These are phyloP conservation scores for Cardamine resedifolia DNA, from an alignment of 345 rosid species.

Conservation along the genomic window DNA sequence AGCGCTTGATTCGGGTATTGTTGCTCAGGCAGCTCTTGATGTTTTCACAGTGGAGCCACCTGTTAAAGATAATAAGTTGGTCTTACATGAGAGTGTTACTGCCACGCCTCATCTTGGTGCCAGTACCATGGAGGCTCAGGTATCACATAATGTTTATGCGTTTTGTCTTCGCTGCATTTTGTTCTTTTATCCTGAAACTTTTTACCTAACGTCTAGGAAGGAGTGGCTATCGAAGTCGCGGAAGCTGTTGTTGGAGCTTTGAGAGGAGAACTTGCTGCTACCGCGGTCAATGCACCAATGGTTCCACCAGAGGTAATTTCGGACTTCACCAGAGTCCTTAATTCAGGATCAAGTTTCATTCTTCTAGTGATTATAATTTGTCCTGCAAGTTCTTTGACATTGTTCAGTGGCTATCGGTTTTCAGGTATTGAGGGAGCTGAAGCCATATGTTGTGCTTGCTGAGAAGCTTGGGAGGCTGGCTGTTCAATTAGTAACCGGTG, in stretches of 20 bases:
- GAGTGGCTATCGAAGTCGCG: conserved; percentile 57
- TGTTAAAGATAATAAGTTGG: conserved; percentile 41
- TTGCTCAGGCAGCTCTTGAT: conserved; percentile 59
- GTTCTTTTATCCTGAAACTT: not conserved
- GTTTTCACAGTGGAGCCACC: conserved; percentile 55
- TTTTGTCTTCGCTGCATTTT: not conserved
- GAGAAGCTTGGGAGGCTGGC: conserved; percentile 69
- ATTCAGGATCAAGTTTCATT: not conserved
- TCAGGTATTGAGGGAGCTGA: conserved; percentile 59
- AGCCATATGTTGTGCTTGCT: conserved; percentile 56
- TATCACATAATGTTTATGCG: not conserved
- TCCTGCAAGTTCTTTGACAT: not conserved
- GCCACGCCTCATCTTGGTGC: conserved; percentile 67
- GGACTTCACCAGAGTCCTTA: not conserved
- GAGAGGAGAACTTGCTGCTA: conserved; percentile 57
- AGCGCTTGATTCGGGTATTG: conserved; percentile 48
- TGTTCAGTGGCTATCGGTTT: conserved; percentile 14
- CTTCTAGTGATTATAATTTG: not conserved
- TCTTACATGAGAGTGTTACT: conserved; percentile 51
- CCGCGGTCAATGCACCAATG: conserved; percentile 62
- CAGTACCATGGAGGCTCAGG: conserved; percentile 64
- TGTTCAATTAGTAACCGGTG: conserved; percentile 69
- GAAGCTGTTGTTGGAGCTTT: conserved; percentile 61
- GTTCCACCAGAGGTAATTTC: conserved; percentile 51
- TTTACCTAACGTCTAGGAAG: conserved; percentile 39